These are phyloP conservation scores for thale cress (Arabidopsis thaliana) DNA, from an alignment of 345 rosid species.

Conservation along the genomic window TAIR10.1 NC_003075.7:16349001-16349500, in stretches of 20 bases:
- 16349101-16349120: constrained; percentile 74
- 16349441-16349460: constrained; percentile 64
- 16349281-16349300: constrained; percentile 55
- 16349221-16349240: constrained; percentile 32
- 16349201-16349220: constrained; percentile 48
- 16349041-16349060: constrained; percentile 47
- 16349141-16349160: constrained; percentile 54
- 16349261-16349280: constrained; percentile 48
- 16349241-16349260: constrained; percentile 1
- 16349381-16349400: constrained; percentile 58
- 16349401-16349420: constrained; percentile 60
- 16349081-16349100: constrained; percentile 48
- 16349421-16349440: constrained; percentile 59
- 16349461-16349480: constrained; percentile 57
- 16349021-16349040: constrained; percentile 48
- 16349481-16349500: constrained; percentile 51
- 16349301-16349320: constrained; percentile 54
- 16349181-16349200: constrained; percentile 64
- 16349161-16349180: constrained; percentile 86
- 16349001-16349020: constrained; percentile 63
- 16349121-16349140: constrained; percentile 48
- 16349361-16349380: constrained; percentile 47
- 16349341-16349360: constrained; percentile 49
- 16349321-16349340: constrained; percentile 47
- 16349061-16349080: constrained; percentile 49